Evolutionary conservation across 805 yeast species (phyloP).

Genomic region (Candida golubevii): DNA sequence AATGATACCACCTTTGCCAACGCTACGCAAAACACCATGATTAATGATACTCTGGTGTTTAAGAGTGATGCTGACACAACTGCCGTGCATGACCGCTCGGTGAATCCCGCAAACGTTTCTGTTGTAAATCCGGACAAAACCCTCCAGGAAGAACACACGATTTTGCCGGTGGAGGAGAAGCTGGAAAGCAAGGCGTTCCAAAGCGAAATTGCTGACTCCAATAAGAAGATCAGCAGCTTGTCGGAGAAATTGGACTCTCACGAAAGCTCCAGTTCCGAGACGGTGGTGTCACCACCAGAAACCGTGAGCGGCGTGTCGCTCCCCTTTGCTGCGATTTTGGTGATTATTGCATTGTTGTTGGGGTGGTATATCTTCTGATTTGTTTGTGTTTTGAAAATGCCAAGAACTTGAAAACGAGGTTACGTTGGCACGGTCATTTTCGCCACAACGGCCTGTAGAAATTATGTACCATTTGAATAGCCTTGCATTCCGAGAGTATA

Average conservation of each 20-base stretch:
- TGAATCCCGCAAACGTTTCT: conserved; percentile 3
- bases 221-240: conserved; percentile 40
- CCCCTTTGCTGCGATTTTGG: conserved; percentile 47
- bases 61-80: conserved; percentile 15
- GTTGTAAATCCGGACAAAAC: conserved; percentile 4
- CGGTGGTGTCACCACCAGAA: conserved; percentile 20
- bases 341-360: conserved; percentile 50
- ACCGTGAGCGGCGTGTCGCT: conserved; percentile 49
- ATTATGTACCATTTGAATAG: conserved; percentile 6
- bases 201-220: conserved; percentile 36
- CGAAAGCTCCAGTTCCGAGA: conserved; percentile 15
- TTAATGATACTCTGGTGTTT: conserved; percentile 10
- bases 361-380: conserved; percentile 68
- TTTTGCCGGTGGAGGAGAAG: conserved; percentile 16
- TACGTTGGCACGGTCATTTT: no score
- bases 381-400: not conserved
- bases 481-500: no score
- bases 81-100: conserved; percentile 10
- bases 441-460: conserved; percentile 1
- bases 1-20: conserved; percentile 19
- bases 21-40: conserved; percentile 18
- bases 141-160: conserved; percentile 3
- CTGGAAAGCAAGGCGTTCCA: conserved; percentile 7
- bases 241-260: conserved; percentile 44
- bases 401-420: no score